Evolutionary conservation across 306 rosid genomes (phyloP), one percentile per base, ranked within the genome.

Genomic region (Cucumis hystrix): DNA sequence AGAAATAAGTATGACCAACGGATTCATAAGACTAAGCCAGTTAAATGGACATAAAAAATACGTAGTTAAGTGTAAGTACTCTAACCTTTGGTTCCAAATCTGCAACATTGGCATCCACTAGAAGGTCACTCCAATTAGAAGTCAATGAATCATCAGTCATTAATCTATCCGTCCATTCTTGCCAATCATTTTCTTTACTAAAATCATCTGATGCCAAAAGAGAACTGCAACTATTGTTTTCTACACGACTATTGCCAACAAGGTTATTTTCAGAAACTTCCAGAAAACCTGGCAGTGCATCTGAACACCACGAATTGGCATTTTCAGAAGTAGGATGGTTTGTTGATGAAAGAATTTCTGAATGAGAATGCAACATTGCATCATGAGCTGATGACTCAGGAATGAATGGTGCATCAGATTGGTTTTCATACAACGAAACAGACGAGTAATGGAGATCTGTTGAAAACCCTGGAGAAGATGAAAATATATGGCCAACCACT

Each of bases 81-180:
- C 64, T 76, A 81, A 96, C 99, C 98, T 92, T 88, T 80, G 93
- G 93, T 84, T 91, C 98, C 84, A 88, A 81, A 83, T 96, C 91
- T 59, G 87, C 83, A 52, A 81, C 67, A 80, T 83, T 79, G 81
- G 87, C 81, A 77, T 91, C 98, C 77, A 78, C 87, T 79, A 96
- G 96, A 83, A 96, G 83, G 40, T 89, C 99, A 79, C 85, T 90
- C 99, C 97, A 96, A 75, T 82, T 86, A 82, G 97, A 84, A 86
- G 89, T 73, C 86, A 95, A 83, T 47, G 92, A 76, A 81, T 88
- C 93, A 78, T 92, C 99, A 40, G 89, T 85, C 56, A 96, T 92
- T 70, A 91, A 87, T 81, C 89, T 91, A 83, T 91, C 97, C n/a
- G 98, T 96, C 99, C 99, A 96, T 54, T 88, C 98, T 72, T 85